These are phyloP conservation scores for Berkeleyomyces basicola DNA, from an alignment of 2,329 filamentous ascomycete species.

Conservation along the genomic window DNA sequence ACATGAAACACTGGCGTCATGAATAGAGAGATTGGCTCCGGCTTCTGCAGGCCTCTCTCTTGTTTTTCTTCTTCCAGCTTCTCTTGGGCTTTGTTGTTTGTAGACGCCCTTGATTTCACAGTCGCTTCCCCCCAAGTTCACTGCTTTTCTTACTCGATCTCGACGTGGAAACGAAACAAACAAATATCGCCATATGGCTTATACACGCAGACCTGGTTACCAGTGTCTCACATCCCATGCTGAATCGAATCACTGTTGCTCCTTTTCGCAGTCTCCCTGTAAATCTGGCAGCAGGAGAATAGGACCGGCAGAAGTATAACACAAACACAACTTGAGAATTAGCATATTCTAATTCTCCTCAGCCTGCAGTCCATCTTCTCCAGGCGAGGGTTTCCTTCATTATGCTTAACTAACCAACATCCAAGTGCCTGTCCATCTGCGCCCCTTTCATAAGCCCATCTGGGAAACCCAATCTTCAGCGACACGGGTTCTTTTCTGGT, in stretches of 20 bases:
- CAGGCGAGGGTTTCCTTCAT: no score
- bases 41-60: not conserved
- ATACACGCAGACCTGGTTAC: not conserved
- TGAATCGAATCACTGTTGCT: not conserved
- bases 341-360: no score
- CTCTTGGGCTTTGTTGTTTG: not conserved
- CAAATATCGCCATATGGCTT: not conserved
- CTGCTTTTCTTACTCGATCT: no score
- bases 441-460: no score
- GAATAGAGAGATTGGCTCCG: not conserved
- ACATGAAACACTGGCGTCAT: constrained; percentile 10
- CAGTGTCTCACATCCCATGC: not conserved
- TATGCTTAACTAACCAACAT: not conserved
- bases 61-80: not conserved
- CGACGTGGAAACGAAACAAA: not conserved
- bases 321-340: not conserved
- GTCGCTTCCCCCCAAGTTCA: no score
- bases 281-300: no score
- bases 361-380: no score
- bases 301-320: no score
- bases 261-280: not conserved
- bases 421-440: no score
- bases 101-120: no score
- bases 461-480: no score
- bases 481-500: no score